phyloP scores from a whole-genome alignment of 1,139 yeast genomes.

The Candida sp. region DNA sequence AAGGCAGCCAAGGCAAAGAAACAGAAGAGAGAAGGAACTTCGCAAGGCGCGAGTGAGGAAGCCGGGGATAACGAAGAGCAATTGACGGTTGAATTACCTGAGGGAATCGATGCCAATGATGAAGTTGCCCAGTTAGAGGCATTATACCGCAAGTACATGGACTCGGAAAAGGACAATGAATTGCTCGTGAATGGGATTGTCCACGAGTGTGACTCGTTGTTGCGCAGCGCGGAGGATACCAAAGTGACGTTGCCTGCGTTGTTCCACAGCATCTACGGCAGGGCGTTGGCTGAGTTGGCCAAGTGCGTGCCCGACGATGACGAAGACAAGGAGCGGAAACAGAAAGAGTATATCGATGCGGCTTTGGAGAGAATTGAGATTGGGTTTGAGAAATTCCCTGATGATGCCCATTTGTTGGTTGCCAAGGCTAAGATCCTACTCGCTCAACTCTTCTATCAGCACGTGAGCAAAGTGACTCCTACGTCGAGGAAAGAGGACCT shows the following conservation, averaged over 20 bases:
- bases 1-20: constrained; percentile 59
- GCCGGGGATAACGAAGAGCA: constrained; percentile 32
- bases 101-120: constrained; percentile 74
- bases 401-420: constrained; percentile 49
- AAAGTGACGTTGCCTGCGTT: constrained; percentile 49
- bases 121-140: constrained; percentile 76
- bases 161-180: constrained; percentile 62
- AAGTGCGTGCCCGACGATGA: constrained; percentile 35
- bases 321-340: not conserved
- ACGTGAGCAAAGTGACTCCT: constrained; percentile 50
- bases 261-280: constrained; percentile 77
- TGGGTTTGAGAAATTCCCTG: constrained; percentile 58
- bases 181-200: constrained; percentile 80
- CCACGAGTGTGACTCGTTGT: constrained; percentile 87
- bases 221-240: constrained; percentile 49
- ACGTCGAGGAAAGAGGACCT: constrained; percentile 32
- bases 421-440: constrained; percentile 60
- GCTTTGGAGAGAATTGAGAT: constrained; percentile 70
- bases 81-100: constrained; percentile 71
- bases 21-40: constrained; percentile 34
- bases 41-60: constrained; percentile 15
- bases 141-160: constrained; percentile 63
- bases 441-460: constrained; percentile 61
- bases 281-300: constrained; percentile 73
- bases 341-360: constrained; percentile 61